Base-by-base conservation (phyloP, 768 basidiomycete species). In the Tulasnella sp. region DNA sequence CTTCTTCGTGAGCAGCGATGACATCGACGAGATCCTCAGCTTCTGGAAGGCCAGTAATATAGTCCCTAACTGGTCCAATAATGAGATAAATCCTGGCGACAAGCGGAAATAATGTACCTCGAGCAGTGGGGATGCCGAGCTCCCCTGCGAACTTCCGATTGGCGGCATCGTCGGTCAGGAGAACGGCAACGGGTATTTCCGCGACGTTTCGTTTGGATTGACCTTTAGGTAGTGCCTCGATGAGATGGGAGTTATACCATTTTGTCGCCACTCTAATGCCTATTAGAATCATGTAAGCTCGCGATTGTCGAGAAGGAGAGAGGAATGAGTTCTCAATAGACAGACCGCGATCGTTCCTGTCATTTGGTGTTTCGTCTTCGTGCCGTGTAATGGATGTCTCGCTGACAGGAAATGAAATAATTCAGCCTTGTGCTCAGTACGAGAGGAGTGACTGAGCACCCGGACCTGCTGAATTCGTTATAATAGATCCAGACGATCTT, bases 341-440 rank as follows among this genome's bases (percentile, higher is more conserved):
- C 83, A 38, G 77, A 93, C 96, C 92, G 88, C 97, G 85, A 81
- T 99, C 97, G 81, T 99, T 99, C 36, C 93, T 87, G 81, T 99
- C 97, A 79, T 99, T 99, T 0, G 95, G 93, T 0, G 89, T 89
- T 83, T 96, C 94, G 4, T 86, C 89, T 75, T 91, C 89, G 78
- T 91, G 89, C 19, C 92, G 85, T 52, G 92, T 85, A 12, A 94
- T 87, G 0, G 92, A 93, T 0, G 94, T 96, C 82, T 93, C 91
- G 58, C 93, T 94, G 58, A 25, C 1, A 22, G 11, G 5, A 64
- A 64, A 64, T 34, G 14, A 64, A 4, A 2, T 12, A 49, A 69
- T n/a, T 22, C 40, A 3, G 71, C 39, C n/a, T 19, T 38, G 67
- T 67, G 67, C 37, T 15, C 39, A 67, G 37, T 34, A 19, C 31